Evolutionary conservation across 257 asterid genomes (phyloP), one percentile per base, ranked within the genome.

Genomic region (Lithospermum erythrorhizon): DNA sequence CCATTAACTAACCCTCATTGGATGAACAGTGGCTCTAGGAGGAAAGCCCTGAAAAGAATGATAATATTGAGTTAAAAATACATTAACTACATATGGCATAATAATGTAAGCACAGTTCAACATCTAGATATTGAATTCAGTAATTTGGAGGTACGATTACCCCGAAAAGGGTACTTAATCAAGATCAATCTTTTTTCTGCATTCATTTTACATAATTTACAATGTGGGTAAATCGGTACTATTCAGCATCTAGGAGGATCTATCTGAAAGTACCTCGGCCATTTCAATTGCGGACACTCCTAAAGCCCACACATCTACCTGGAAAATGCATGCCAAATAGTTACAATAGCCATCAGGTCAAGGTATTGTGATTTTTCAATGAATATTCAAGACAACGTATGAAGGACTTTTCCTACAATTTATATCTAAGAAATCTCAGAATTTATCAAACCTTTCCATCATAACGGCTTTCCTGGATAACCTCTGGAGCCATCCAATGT

Each of bases 401-500:
- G 21, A 19, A 22, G n/a, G 48, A 54, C 21, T 6, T n/a, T n/a
- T 18, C 47, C 17, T 21, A 58, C n/a, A 41, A 27, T 24, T 57
- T 61, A 9, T 6, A 55, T 9, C 52, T 69, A 37, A 60, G 32
- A 53, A 58, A 73, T 57, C 66, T n/a, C 53, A 22, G 8, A 19
- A 32, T 55, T 27, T 48, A 54, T 55, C 55, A 72, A 79, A 88
- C 97, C 97, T 93, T 93, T 59, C 97, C 98, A 70, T 93, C 98
- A 58, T 93, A 93, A 58, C 95, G 98, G 67, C 96, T 93, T 82
- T 86, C 98, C 84, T 93, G 98, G 80, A 91, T 91, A 76, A 91
- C 98, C 78, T 91, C 98, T 68, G 98, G 98, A 64, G 98, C 97
- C 98, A 93, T 93, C 98, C 98, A 93, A 72, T 93, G 98, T 9